Conservation (phyloP, 495 filamentous ascomycete genomes). For the Neurospora sp. region DNA sequence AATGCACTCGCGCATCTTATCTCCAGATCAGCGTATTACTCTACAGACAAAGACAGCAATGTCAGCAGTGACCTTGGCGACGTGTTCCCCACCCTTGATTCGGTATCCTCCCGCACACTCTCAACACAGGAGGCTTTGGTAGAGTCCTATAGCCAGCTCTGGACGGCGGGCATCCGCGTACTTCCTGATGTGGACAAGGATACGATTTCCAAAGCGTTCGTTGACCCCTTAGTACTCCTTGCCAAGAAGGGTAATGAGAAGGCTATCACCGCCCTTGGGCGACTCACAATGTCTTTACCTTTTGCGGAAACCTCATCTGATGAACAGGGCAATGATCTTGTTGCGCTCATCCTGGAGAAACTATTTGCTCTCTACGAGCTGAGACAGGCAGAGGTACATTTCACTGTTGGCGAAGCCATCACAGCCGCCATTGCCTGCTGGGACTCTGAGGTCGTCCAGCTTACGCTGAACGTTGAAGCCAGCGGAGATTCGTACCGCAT, state of each 20-base stretch:
- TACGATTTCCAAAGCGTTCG: slow-evolving; percentile 21
- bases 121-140: slow-evolving; percentile 41
- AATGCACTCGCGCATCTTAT: slow-evolving; percentile 19
- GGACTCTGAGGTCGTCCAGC: slow-evolving; percentile 47
- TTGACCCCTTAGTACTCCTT: slow-evolving; percentile 49
- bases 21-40: slow-evolving; percentile 21
- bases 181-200: neutral
- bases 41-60: neutral
- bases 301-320: slow-evolving; percentile 8
- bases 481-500: slow-evolving; percentile 19
- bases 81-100: slow-evolving; percentile 14
- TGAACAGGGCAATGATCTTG: slow-evolving; percentile 11
- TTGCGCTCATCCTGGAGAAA: slow-evolving; percentile 43
- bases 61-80: neutral
- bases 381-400: slow-evolving; percentile 74
- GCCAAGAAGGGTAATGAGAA: slow-evolving; percentile 76
- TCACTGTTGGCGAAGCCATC: slow-evolving; percentile 79
- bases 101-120: slow-evolving; percentile 3
- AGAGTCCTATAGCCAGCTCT: slow-evolving; percentile 61
- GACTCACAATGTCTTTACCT: slow-evolving; percentile 44
- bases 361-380: slow-evolving; percentile 72
- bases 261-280: slow-evolving; percentile 66
- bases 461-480: slow-evolving; percentile 36
- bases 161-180: slow-evolving; percentile 47
- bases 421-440: slow-evolving; percentile 68